Base-by-base conservation (phyloP, 2,329 filamentous ascomycete genomes). In the Penicillium sp. region DNA sequence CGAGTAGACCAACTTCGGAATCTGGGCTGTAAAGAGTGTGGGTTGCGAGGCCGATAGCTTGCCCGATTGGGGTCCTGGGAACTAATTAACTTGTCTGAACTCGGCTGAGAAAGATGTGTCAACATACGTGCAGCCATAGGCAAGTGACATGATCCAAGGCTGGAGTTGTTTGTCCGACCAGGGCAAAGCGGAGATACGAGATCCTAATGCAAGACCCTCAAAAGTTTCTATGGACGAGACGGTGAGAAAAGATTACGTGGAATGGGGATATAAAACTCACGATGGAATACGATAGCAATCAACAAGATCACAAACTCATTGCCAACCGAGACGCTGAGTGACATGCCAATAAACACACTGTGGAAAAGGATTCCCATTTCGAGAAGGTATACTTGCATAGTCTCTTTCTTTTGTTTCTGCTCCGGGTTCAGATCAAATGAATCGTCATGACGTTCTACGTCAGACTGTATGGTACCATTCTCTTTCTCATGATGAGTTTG, bases 351-450 rank as follows among this genome's bases (percentile, higher is more conserved):
- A 43, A 73, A 72, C 55, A 92, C 82, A 57, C 86, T 89, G 74
- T 92, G 89, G 69, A 92, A 92, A 10, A 92, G 78, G 60, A 92
- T 92, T 57, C 89, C 89, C 53, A 88, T 86, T 71, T 92, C 89
- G 5, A 92, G 81, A 2, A 92, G 80, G 4, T 89, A 83, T 61
- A 90, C 90, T 72, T 92, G 89, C 63, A 90, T 79, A 2, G 88
- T 82, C 70, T 86, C 83, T 64, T 85, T 88, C 66, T 83, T 82
- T 71, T 83, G 79, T 14, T 73, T 79, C 59, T 78, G 70, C 21
- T 70, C 65, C 1, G 65, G 58, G 1, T 55, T 68, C 14, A 71
- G 29, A 18, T 38, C 27, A 10, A 49, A 44, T 9, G 39, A 16
- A 22, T 61, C 50, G 7, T 64, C 55, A n/a, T 43, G 54, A 7